Evolutionary conservation across 2,329 filamentous ascomycete genomes (phyloP), one percentile per base, ranked within the genome.

Genomic region (Fusarium denticulatum): DNA sequence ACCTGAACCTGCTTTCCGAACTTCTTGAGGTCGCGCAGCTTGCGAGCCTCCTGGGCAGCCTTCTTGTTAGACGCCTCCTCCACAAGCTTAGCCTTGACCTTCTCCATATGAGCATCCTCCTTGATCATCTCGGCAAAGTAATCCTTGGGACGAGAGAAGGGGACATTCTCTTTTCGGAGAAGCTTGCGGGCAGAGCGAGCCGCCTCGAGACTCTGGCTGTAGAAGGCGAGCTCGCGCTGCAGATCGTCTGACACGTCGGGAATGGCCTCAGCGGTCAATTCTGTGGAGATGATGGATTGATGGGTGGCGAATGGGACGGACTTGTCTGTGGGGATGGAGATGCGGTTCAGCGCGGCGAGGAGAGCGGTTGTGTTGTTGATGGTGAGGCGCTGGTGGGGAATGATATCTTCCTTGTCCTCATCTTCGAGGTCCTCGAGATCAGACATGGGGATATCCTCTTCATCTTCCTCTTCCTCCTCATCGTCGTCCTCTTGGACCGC

Each of bases 51-150:
- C 30, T 93, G 91, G 34, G 94, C 90, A 2, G 96, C 96, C 87
- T 97, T 97, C 88, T 97, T 97, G 70, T 91, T 88, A 16, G 96
- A 94, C 1, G 96, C 96, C 80, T 97, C 94, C 79, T 98, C 95
- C 71, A 97, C 89, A 79, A 98, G 86, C 88, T 97, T 97, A 79
- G 92, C 90, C 88, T 97, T 97, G 81, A 99, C 94, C 88, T 94
- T 95, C 81, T 94, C 94, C 96, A 99, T 99, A 83, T 98, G 96
- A 79, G 97, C 96, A 81, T 99, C 96, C 79, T 92, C 94, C 90
- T 98, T 98, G 79, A 98, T 92, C 95, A 98, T 99, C 87, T 99
- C 96, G 49, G 96, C 96, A 79, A 99, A 99, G 85, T 97, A 99
- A 85, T 99, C 96, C 63, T 90, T 92, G 7, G 96, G 96, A 15